These are phyloP conservation scores for Xylaria flabelliformis DNA, from an alignment of 495 filamentous ascomycete species.

Conservation along the genomic window DNA sequence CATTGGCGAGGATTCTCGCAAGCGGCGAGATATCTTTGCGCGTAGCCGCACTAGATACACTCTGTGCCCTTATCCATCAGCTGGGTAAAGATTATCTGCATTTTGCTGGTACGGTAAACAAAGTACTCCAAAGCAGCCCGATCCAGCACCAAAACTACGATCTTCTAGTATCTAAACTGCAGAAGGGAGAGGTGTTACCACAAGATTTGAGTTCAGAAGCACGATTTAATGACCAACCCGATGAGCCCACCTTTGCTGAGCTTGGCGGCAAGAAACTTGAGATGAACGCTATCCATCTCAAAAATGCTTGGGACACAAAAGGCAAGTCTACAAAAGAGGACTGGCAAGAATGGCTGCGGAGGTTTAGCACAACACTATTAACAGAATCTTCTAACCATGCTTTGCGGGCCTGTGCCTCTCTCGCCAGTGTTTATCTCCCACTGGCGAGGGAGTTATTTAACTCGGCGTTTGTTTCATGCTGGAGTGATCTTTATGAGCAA, in stretches of 20 bases:
- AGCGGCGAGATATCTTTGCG: slow-evolving; percentile 73
- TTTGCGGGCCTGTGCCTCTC: slow-evolving; percentile 85
- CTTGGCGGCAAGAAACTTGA: slow-evolving; percentile 91
- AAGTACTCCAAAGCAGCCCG: slow-evolving; percentile 69
- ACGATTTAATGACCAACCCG: slow-evolving; percentile 74
- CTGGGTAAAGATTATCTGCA: slow-evolving; percentile 93
- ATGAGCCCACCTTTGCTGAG: slow-evolving; percentile 81
- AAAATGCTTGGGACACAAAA: slow-evolving; percentile 95
- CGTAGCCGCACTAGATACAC: slow-evolving; percentile 89
- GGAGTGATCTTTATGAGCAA: slow-evolving; percentile 95
- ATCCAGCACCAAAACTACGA: slow-evolving; percentile 89
- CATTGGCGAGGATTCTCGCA: slow-evolving; percentile 78
- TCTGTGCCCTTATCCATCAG: slow-evolving; percentile 94
- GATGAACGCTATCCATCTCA: slow-evolving; percentile 95
- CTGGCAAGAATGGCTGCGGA: slow-evolving; percentile 98
- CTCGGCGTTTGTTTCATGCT: slow-evolving; percentile 97
- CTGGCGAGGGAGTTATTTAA: slow-evolving; percentile 96
- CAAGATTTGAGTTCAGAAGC: slow-evolving; percentile 93
- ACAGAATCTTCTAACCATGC: slow-evolving; percentile 97
- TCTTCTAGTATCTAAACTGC: slow-evolving; percentile 85
- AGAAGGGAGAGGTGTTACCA: slow-evolving; percentile 90
- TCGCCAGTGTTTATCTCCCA: slow-evolving; percentile 89
- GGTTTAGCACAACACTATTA: slow-evolving; percentile 93
- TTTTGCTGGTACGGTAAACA: slow-evolving; percentile 90
- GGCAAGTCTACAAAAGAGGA: slow-evolving; percentile 96